Evolutionary conservation across 768 basidiomycete species (phyloP).

Genomic region (Steccherinum ochraceum): DNA sequence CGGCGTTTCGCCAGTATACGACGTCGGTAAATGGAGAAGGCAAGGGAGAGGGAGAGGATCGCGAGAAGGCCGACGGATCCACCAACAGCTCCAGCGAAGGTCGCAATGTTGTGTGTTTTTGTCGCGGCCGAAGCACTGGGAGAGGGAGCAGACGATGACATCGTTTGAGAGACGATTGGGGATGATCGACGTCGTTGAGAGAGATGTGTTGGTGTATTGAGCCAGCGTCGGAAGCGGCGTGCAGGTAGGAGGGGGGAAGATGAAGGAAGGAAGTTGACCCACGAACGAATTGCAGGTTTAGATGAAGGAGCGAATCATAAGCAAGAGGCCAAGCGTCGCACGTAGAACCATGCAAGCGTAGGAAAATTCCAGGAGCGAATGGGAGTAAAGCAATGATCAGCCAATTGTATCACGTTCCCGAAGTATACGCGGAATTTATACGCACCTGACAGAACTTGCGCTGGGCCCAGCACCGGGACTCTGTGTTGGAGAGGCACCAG

Average conservation of each 20-base stretch:
- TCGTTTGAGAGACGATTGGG: constrained; percentile 1
- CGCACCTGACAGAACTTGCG: constrained; percentile 26
- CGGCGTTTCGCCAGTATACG: constrained; percentile 34
- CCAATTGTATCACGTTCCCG: constrained; percentile 19
- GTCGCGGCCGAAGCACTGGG: constrained; percentile 11
- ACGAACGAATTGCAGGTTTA: constrained; percentile 11
- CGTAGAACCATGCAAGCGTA: constrained; percentile 6
- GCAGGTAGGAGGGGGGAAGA: constrained; percentile 7
- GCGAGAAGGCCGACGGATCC: constrained; percentile 45
- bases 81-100: constrained; percentile 50
- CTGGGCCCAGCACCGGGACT: constrained; percentile 21
- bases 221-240: neutral
- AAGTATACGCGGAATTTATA: constrained; percentile 28
- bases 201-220: neutral
- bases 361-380: constrained; percentile 17
- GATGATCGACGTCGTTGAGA: constrained; percentile 1
- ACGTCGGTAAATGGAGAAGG: constrained; percentile 44
- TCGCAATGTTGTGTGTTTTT: constrained; percentile 28
- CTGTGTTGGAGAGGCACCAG: constrained; percentile 7
- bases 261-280: constrained; percentile 10
- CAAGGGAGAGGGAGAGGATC: constrained; percentile 40
- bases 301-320: constrained; percentile 19
- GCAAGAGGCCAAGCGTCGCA: constrained; percentile 13
- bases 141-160: constrained; percentile 4
- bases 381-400: constrained; percentile 20